Evolutionary conservation across 176 grass and related monocot species (phyloP).

Genomic region (Saccharum officinarum): DNA sequence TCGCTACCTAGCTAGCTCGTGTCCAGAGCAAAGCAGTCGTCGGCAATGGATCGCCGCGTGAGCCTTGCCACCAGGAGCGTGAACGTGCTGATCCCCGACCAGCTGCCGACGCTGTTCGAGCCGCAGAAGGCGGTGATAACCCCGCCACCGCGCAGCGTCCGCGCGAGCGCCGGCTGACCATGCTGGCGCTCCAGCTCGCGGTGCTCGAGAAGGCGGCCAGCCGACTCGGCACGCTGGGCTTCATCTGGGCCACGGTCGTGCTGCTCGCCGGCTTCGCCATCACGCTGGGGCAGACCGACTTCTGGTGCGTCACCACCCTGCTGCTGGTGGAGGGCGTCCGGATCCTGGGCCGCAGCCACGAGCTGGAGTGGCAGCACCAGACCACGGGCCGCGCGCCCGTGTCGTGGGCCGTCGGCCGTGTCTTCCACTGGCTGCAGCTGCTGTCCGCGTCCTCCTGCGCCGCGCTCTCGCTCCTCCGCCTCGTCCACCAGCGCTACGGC

Average conservation of each 20-base stretch:
- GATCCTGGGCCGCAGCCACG: conserved; percentile 27
- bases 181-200: conserved; percentile 61
- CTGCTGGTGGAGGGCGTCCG: conserved; percentile 9
- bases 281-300: conserved; percentile 27
- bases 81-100: conserved; percentile 39
- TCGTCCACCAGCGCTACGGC: conserved; percentile 57
- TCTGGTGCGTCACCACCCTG: conserved; percentile 14
- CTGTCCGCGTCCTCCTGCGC: conserved; percentile 51
- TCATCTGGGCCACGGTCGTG: conserved; percentile 79
- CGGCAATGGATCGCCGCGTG: conserved; percentile 23
- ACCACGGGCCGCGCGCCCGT: conserved; percentile 47
- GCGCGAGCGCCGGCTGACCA: conserved; percentile 37
- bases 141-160: conserved; percentile 13
- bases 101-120: conserved; percentile 51
- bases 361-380: conserved; percentile 44
- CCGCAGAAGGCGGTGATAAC: conserved; percentile 39
- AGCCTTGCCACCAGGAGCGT: conserved; percentile 15
- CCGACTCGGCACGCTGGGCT: conserved; percentile 62
- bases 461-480: conserved; percentile 50
- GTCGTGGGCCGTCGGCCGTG: conserved; percentile 37
- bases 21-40: background rate
- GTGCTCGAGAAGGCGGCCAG: conserved; percentile 79
- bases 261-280: conserved; percentile 75
- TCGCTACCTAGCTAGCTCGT: too few relatives aligned
- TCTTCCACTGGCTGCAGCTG: conserved; percentile 70